Percentiles rank a stretch among this genome's conserved stretches.
Conservation (phyloP, 805 yeast species). For the Saccharomycopsis amapae region DNA sequence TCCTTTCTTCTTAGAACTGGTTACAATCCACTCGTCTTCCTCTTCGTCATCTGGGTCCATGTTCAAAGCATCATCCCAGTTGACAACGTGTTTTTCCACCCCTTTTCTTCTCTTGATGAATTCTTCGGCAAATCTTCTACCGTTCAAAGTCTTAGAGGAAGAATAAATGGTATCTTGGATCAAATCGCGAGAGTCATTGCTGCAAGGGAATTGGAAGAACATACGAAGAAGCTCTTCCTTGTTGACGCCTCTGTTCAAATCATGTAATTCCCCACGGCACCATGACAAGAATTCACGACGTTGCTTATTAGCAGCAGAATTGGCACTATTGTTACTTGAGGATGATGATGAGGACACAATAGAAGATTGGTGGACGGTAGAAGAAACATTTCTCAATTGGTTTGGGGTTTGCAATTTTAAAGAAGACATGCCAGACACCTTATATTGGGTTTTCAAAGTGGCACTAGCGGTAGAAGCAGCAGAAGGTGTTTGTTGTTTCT, state of each 20-base stretch:
- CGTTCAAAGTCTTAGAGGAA: conserved; percentile 85
- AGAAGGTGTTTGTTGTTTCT: conserved; percentile 13
- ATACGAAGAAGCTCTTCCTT: conserved; percentile 73
- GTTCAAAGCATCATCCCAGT: conserved; percentile 69
- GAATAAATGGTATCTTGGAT: conserved; percentile 90
- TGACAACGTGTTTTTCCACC: conserved; percentile 55
- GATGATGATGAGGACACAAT: conserved; percentile 15
- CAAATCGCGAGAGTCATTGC: conserved; percentile 68
- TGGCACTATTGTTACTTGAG: conserved; percentile 22
- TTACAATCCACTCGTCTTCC: conserved; percentile 42
- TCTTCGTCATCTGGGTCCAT: conserved; percentile 34
- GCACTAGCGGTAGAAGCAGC: neutral
- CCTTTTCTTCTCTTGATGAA: conserved; percentile 69
- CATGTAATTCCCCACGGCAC: conserved; percentile 62
- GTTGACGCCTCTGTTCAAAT: conserved; percentile 68
- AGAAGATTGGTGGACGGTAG: conserved; percentile 22
- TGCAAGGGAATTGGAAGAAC: conserved; percentile 72
- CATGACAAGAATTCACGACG: conserved; percentile 62
- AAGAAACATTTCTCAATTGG: conserved; percentile 34
- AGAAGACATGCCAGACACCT: conserved; percentile 6
- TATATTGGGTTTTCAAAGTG: too few relatives aligned
- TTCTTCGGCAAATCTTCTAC: conserved; percentile 88
- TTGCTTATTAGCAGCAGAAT: conserved; percentile 32
- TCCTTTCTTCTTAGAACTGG: conserved; percentile 23
- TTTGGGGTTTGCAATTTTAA: conserved; percentile 28